Conservation (phyloP, 331 rosid genomes). For the Rhamnella rubrinervis region DNA sequence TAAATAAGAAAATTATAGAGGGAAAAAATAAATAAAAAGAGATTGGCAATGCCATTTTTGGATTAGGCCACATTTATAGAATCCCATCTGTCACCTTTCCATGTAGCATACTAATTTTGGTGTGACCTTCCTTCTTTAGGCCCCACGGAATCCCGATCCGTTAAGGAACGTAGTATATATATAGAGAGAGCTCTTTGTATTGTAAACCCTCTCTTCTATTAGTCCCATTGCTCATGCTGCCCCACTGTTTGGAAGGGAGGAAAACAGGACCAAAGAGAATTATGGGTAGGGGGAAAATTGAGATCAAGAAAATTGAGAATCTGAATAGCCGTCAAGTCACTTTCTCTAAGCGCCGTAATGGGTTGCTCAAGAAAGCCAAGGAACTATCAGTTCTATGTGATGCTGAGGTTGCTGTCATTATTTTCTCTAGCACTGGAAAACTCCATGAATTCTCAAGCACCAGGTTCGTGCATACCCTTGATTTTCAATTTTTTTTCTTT, state of each 20-base stretch:
- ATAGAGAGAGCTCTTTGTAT: neutral
- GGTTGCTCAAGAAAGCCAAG: conserved; percentile 62
- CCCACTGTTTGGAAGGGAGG: conserved; percentile 25
- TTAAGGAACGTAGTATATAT: conserved; percentile 16
- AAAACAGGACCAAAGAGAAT: conserved; percentile 7
- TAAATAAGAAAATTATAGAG: neutral
- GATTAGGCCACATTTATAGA: conserved; percentile 47
- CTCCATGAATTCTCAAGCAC: conserved; percentile 58
- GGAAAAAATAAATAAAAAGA: neutral
- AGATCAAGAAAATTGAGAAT: conserved; percentile 69
- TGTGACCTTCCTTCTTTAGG: conserved; percentile 42
- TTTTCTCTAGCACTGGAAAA: conserved; percentile 65
- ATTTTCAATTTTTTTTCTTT: neutral
- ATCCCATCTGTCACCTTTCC: conserved; percentile 43
- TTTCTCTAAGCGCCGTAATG: conserved; percentile 63
- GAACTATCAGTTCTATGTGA: conserved; percentile 73
- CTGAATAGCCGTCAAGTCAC: conserved; percentile 70
- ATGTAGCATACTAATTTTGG: conserved; percentile 41
- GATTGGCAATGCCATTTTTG: conserved; percentile 36
- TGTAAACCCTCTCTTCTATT: conserved; percentile 3
- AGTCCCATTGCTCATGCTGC: neutral
- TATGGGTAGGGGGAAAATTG: conserved; percentile 73
- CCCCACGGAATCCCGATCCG: conserved; percentile 25
- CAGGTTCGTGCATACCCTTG: conserved; percentile 27
- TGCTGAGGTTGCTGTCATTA: conserved; percentile 62